These are phyloP conservation scores for Saccharum hybrid DNA, from an alignment of 202 grass and related monocot genomes.

Conservation along the genomic window DNA sequence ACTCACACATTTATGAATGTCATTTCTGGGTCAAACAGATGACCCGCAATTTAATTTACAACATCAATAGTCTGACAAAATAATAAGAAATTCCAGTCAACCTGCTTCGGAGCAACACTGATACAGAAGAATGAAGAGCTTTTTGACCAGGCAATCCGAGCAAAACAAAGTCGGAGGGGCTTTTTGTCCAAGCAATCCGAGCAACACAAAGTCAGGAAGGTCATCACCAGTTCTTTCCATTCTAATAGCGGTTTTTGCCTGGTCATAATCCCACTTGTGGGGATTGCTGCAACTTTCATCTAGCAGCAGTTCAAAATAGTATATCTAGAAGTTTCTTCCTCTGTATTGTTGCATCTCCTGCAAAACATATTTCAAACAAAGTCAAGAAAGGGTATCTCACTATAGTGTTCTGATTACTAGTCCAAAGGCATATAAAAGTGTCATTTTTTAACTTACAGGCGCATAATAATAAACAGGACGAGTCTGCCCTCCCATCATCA, in stretches of 20 bases:
- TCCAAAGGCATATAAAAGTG: background rate
- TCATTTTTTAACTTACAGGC: conserved; percentile 49
- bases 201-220: conserved; percentile 13
- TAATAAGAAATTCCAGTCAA: conserved; percentile 42
- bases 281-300: conserved; percentile 27
- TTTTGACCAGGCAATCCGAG: conserved; percentile 35
- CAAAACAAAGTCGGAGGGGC: conserved; percentile 18
- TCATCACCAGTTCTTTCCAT: conserved; percentile 33
- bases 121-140: conserved; percentile 25
- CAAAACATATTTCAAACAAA: conserved; percentile 17
- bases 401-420: background rate
- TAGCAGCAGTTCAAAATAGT: conserved; percentile 42
- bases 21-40: conserved; percentile 37
- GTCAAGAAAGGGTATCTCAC: background rate
- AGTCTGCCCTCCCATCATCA: conserved; percentile 78
- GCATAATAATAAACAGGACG: conserved; percentile 75
- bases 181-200: conserved; percentile 29
- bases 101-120: conserved; percentile 38
- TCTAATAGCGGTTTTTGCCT: conserved; percentile 31
- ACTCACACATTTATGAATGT: conserved; percentile 33
- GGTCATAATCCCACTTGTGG: conserved; percentile 38
- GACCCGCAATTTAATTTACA: conserved; percentile 57
- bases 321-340: conserved; percentile 75
- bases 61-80: conserved; percentile 37
- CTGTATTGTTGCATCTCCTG: conserved; percentile 88